Evolutionary conservation across 2,329 filamentous ascomycete species (phyloP).

Genomic region (Aspergillus transmontanensis): DNA sequence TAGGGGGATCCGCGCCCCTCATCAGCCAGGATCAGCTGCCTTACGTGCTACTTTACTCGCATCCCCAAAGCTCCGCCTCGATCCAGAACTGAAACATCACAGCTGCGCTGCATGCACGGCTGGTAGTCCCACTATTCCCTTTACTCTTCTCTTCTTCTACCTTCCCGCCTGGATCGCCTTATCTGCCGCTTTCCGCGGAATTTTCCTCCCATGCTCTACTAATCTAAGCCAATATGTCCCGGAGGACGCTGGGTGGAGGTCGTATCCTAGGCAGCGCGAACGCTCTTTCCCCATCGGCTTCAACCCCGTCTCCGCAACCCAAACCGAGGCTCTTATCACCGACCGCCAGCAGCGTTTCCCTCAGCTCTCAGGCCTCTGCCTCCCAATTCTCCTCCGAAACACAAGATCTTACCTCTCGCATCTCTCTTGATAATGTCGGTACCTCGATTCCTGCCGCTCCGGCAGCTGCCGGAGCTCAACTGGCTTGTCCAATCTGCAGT

Average conservation of each 20-base stretch:
- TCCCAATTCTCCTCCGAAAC: constrained; percentile 70
- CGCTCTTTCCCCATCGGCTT: constrained; percentile 69
- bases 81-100: neutral
- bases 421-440: constrained; percentile 68
- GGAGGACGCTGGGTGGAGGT: constrained; percentile 86
- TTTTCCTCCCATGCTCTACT: constrained; percentile 39
- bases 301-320: constrained; percentile 45
- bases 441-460: constrained; percentile 52
- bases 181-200: constrained; percentile 18
- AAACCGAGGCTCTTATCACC: constrained; percentile 57
- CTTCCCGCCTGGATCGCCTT: neutral
- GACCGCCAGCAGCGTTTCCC: constrained; percentile 73
- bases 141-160: neutral
- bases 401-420: constrained; percentile 79
- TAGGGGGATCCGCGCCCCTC: neutral
- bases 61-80: neutral
- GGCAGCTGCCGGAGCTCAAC: constrained; percentile 63
- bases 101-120: neutral
- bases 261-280: constrained; percentile 86
- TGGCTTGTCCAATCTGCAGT: constrained; percentile 95
- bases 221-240: constrained; percentile 64
- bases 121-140: neutral
- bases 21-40: neutral
- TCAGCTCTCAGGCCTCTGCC: constrained; percentile 73
- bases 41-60: neutral